These are phyloP conservation scores for Hymenoscyphus infarciens DNA, from an alignment of 2,329 filamentous ascomycete species.

Conservation along the genomic window DNA sequence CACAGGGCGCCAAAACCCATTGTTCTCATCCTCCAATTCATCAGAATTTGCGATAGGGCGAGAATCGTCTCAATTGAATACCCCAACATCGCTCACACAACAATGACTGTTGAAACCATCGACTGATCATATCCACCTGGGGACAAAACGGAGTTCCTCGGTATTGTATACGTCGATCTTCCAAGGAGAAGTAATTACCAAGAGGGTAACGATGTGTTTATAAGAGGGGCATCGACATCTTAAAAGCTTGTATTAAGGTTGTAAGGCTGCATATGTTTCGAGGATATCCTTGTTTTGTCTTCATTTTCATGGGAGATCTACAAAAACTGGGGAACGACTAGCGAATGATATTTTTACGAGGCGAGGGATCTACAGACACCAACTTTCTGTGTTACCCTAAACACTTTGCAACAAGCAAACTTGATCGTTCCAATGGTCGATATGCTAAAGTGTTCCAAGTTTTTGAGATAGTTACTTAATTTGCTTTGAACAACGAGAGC, in stretches of 20 bases:
- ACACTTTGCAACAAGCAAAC: no score
- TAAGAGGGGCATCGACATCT: background rate
- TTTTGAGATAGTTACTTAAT: no score
- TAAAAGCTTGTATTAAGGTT: background rate
- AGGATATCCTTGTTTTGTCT: background rate
- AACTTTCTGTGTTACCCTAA: no score
- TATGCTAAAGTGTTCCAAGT: no score
- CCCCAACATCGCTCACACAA: background rate
- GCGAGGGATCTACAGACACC: background rate
- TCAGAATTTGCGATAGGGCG: background rate
- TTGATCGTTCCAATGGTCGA: no score
- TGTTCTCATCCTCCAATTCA: background rate
- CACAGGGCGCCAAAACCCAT: no score
- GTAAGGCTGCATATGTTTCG: background rate
- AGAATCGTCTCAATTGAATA: background rate
- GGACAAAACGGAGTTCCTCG: background rate
- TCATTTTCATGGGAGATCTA: background rate
- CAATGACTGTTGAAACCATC: background rate
- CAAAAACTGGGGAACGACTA: conserved; percentile 1
- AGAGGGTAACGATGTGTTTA: background rate
- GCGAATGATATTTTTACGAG: background rate
- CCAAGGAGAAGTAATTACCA: background rate
- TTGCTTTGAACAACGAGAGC: no score
- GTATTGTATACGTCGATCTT: background rate
- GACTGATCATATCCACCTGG: background rate